Evolutionary conservation across 768 basidiomycete species (phyloP), one percentile per base, ranked within the genome.

Genomic region (Infundibulicybe gibba): DNA sequence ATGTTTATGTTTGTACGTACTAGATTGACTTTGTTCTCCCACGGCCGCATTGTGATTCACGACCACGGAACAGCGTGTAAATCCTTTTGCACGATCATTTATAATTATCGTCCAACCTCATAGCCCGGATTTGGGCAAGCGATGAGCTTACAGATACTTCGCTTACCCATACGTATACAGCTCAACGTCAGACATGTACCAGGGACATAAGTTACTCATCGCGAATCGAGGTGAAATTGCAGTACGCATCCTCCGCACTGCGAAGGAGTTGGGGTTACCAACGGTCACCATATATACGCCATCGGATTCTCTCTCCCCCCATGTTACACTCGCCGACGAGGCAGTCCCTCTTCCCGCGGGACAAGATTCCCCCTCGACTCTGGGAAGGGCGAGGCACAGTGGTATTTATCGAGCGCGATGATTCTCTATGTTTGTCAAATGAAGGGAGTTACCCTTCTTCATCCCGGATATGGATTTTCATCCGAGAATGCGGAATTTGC

Each of bases 201-300:
- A 51, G 48, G 50, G 48, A n/a, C 74, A 80, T 51, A 81, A 75
- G 50, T 66, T 85, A 0, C 72, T 87, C 49, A 67, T 88, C 49
- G 83, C 82, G 15, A 87, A 88, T 60, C 79, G 85, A 19, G 85
- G 85, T 35, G 85, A 88, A 60, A 87, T 87, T 43, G 84, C 83
- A 8, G 68, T 80, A 12, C 77, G 85, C 8, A 74, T 86, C 52
- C 64, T 86, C 19, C 74, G 70, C 43, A 79, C 83, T 0, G 81
- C 81, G 2, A 70, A 71, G 41, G 60, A 61, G 20, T 69, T 84
- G 3, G 76, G 71, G 1, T 56, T 88, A 19, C 59, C 54, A 3
- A 83, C 81, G 0, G 55, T 85, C n/a, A 69, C 80, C 2, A 64
- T 87, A 37, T 85, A 85, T 60, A 75, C 78, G 2, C 63, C 73